These are phyloP conservation scores for Pholiota adiposa DNA, from an alignment of 1,284 basidiomycete species.

Conservation along the genomic window DNA sequence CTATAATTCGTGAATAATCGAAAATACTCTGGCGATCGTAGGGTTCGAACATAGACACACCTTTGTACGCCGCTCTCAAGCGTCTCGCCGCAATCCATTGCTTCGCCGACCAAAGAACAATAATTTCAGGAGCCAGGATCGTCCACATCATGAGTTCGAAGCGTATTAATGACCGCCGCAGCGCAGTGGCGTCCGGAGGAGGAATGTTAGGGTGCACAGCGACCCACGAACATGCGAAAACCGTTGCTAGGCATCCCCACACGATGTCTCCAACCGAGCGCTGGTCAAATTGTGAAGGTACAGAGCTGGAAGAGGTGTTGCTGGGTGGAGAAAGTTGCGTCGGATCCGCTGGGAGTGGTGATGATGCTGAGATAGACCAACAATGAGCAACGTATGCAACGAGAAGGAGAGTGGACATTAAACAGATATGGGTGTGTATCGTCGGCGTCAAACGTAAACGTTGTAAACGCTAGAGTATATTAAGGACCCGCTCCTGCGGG, in stretches of 20 bases:
- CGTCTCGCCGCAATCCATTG: constrained; percentile 30
- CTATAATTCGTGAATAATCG: too few relatives aligned
- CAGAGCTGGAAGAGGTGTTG: not conserved
- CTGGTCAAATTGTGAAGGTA: not conserved
- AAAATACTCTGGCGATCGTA: too few relatives aligned
- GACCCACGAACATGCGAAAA: constrained; percentile 23
- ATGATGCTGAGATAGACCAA: not conserved
- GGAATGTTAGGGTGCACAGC: constrained; percentile 23
- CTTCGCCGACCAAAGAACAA: constrained; percentile 32
- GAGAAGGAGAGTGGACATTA: not conserved
- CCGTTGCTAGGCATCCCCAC: constrained; percentile 21
- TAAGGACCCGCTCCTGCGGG: too few relatives aligned
- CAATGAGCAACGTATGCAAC: not conserved
- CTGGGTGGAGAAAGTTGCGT: not conserved
- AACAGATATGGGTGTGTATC: not conserved
- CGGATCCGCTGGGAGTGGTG: not conserved
- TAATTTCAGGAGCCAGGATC: constrained; percentile 34
- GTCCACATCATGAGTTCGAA: constrained; percentile 30
- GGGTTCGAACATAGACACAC: not conserved
- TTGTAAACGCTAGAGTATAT: too few relatives aligned
- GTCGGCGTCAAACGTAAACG: too few relatives aligned
- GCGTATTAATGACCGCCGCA: constrained; percentile 1
- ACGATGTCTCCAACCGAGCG: constrained; percentile 18
- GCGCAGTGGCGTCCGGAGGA: not conserved
- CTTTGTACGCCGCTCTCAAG: constrained; percentile 17